Evolutionary conservation across 1,284 basidiomycete species (phyloP), one percentile per base, ranked within the genome.

Genomic region (Ustilago hordei): DNA sequence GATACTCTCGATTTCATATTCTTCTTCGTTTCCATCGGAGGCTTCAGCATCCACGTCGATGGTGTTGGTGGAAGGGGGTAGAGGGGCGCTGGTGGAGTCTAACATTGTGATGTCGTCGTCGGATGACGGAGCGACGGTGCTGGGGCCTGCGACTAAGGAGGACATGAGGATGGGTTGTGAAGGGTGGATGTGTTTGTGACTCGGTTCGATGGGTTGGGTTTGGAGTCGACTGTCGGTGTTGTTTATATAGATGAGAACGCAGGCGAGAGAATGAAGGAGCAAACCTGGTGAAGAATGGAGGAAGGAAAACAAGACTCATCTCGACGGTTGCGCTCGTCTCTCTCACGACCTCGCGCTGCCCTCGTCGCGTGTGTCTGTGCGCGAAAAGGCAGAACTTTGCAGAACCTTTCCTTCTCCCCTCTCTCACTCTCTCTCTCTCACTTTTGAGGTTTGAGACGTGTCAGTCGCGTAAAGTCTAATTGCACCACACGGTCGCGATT

Each of bases 1-100:
- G 48, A 81, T 81, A 32, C 55, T 41, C 52, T 79, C 79, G 64
- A 81, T 79, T 54, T 81, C 79, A 58, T 81, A 81, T 57, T 81
- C 79, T 38, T 72, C 78, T 53, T 80, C 78, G 56, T 36, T 23
- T 4, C 23, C 77, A 1, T 69, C 70, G 8, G 53, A 61, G 5
- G 41, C 56, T 50, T 38, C 55, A 2, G 41, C 54, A 11, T 43
- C 58, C 7, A 31, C 64, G 6, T 23, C 63, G 8, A 53, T 50
- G 13, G 50, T n/a, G n/a, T 17, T 34, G 45, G 48, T 36, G 19
- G 58, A 9, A 34, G 54, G 28, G 8, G 65, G 32, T 7, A 59
- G 23, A 7, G 31, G n/a, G 3, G 55, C 35, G 38, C 61, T 66
- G 35, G 58, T 60, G 17, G 60, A 35, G 31, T 69, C 66, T 23